Percentiles rank a stretch among this genome's conserved stretches.
Evolutionary conservation across 371 early-diverging fungal species (phyloP).

Genomic region (Mortierella sp.): DNA sequence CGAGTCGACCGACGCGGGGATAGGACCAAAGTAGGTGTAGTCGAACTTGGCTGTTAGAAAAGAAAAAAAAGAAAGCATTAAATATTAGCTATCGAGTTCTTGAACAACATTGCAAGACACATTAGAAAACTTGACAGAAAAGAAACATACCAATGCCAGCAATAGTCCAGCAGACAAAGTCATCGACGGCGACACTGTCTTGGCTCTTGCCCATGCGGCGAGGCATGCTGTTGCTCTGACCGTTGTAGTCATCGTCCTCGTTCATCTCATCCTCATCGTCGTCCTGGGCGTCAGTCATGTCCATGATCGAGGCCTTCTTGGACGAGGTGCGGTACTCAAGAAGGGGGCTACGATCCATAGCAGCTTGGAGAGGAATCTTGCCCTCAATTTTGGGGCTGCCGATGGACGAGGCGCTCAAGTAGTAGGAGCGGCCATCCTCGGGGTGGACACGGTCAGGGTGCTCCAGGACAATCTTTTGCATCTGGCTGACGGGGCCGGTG

Average conservation of each 20-base stretch:
- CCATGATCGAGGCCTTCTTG: slow-evolving; percentile 59
- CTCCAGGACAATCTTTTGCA: slow-evolving; percentile 84
- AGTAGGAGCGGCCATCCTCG: slow-evolving; percentile 56
- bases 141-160: slow-evolving; percentile 69
- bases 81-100: not conserved
- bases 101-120: not conserved
- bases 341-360: slow-evolving; percentile 58
- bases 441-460: slow-evolving; percentile 59
- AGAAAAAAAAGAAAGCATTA: slow-evolving; percentile 25
- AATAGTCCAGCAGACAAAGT: slow-evolving; percentile 86
- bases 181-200: slow-evolving; percentile 65
- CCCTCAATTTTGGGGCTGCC: slow-evolving; percentile 58
- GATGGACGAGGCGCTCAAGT: slow-evolving; percentile 54
- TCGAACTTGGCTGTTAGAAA: slow-evolving; percentile 61
- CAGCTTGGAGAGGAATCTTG: slow-evolving; percentile 57
- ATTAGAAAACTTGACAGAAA: slow-evolving; percentile 11
- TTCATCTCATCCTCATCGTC: slow-evolving; percentile 39
- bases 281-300: slow-evolving; percentile 43
- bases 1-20: slow-evolving; percentile 38
- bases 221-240: slow-evolving; percentile 38
- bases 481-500: slow-evolving; percentile 81
- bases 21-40: slow-evolving; percentile 62
- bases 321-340: slow-evolving; percentile 57
- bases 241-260: slow-evolving; percentile 31
- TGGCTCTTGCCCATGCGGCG: slow-evolving; percentile 36